Evolutionary conservation across 192 early-diverging fungal species (phyloP).

Genomic region (Coemansia sp.): DNA sequence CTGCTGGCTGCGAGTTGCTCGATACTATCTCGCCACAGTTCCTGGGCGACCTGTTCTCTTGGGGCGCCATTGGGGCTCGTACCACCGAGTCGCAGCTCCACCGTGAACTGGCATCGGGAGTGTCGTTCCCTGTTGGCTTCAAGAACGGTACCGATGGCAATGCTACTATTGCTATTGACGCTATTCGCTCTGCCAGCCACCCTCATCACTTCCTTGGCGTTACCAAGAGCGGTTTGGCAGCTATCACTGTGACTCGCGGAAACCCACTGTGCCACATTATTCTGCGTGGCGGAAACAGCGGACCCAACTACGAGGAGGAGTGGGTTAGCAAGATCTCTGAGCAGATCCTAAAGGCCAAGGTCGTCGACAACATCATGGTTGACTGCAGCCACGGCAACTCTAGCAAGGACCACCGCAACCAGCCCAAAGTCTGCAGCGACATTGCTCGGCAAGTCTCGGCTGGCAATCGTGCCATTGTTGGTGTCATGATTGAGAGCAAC

Average conservation of each 20-base stretch:
- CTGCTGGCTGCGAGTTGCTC: constrained; percentile 87
- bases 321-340: constrained; percentile 63
- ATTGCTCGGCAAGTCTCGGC: constrained; percentile 75
- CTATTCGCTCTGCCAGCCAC: constrained; percentile 70
- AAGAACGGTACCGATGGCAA: constrained; percentile 98
- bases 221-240: constrained; percentile 91
- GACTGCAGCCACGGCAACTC: constrained; percentile 97
- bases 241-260: constrained; percentile 86
- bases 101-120: constrained; percentile 91
- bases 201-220: constrained; percentile 94
- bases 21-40: constrained; percentile 98
- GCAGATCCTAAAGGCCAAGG: constrained; percentile 66
- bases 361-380: constrained; percentile 83
- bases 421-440: constrained; percentile 72
- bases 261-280: constrained; percentile 90
- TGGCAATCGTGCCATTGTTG: constrained; percentile 69
- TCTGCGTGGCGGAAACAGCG: constrained; percentile 84
- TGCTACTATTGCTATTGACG: constrained; percentile 72
- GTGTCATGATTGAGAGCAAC: constrained; percentile 96
- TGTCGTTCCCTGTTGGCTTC: constrained; percentile 97
- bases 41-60: constrained; percentile 89
- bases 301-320: constrained; percentile 84
- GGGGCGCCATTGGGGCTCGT: constrained; percentile 97
- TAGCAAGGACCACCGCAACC: constrained; percentile 86
- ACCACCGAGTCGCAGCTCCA: constrained; percentile 97